These are phyloP conservation scores for Porcisia hertigi DNA, from an alignment of 208 protist genomes.

Conservation along the genomic window DNA sequence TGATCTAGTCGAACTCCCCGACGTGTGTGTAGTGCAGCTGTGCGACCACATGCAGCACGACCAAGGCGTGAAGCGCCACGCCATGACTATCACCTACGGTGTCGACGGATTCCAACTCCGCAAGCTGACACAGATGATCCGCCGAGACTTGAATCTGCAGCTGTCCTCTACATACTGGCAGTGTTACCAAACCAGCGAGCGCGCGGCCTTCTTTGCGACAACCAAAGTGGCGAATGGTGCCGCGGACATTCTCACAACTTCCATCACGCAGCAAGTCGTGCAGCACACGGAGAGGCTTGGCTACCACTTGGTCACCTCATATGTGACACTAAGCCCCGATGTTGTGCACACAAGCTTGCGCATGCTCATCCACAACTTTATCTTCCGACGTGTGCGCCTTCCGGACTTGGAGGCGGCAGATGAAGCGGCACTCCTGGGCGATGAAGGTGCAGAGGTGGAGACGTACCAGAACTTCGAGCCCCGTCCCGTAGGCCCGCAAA, in stretches of 20 bases:
- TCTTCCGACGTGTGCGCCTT: slow-evolving; percentile 68
- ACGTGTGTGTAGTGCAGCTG: slow-evolving; percentile 87
- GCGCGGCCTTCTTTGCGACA: slow-evolving; percentile 86
- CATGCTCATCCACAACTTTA: slow-evolving; percentile 87
- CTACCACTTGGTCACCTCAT: slow-evolving; percentile 74
- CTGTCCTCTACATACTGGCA: slow-evolving; percentile 91
- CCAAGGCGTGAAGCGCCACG: slow-evolving; percentile 86
- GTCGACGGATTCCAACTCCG: slow-evolving; percentile 84
- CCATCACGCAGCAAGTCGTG: slow-evolving; percentile 82
- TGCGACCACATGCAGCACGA: slow-evolving; percentile 89
- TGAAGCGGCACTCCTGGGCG: slow-evolving; percentile 42
- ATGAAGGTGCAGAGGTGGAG: slow-evolving; percentile 59
- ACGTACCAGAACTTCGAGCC: slow-evolving; percentile 70
- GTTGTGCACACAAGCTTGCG: slow-evolving; percentile 87
- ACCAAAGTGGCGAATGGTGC: slow-evolving; percentile 88
- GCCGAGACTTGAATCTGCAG: slow-evolving; percentile 68
- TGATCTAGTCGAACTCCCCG: slow-evolving; percentile 43
- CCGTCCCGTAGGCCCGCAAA: slow-evolving; percentile 63
- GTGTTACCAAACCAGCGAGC: slow-evolving; percentile 87
- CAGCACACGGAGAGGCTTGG: slow-evolving; percentile 81
- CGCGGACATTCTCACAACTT: slow-evolving; percentile 82
- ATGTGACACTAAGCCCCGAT: slow-evolving; percentile 86
- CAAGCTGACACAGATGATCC: slow-evolving; percentile 65
- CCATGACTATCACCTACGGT: slow-evolving; percentile 88
- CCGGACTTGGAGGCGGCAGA: slow-evolving; percentile 57